Evolutionary conservation across 352 stramenopile species (phyloP).

Genomic region (Phytophthora colocasiae): DNA sequence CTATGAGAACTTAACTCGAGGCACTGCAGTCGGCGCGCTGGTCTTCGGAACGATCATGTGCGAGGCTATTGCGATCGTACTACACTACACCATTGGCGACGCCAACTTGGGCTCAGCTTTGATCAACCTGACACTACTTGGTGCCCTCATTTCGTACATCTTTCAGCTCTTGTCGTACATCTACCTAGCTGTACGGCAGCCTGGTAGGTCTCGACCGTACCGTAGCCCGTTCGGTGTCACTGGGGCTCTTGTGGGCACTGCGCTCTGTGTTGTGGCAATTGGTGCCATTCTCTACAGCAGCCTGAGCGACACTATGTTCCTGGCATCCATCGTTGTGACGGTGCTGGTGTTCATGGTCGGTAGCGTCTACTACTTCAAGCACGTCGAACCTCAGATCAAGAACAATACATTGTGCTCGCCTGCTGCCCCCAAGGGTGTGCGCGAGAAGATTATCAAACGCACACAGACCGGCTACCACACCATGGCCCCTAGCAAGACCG

Average conservation of each 20-base stretch:
- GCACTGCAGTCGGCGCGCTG: conserved; percentile 49
- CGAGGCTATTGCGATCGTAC: conserved; percentile 48
- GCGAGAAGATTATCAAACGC: conserved; percentile 39
- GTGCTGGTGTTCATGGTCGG: conserved; percentile 56
- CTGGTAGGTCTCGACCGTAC: conserved; percentile 58
- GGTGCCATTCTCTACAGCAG: conserved; percentile 69
- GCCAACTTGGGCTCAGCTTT: conserved; percentile 61
- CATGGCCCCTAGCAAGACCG: conserved; percentile 18
- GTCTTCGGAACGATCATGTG: conserved; percentile 50
- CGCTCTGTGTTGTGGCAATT: conserved; percentile 54
- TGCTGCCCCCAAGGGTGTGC: conserved; percentile 30
- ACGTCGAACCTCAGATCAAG: conserved; percentile 39
- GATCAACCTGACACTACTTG: conserved; percentile 40
- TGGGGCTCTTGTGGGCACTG: conserved; percentile 53
- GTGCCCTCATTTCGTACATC: conserved; percentile 69
- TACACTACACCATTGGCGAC: conserved; percentile 74
- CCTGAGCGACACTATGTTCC: conserved; percentile 55
- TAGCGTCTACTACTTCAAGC: conserved; percentile 52
- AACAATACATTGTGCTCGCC: conserved; percentile 26
- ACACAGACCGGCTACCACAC: conserved; percentile 18
- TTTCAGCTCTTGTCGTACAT: conserved; percentile 77
- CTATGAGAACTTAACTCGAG: conserved; percentile 43
- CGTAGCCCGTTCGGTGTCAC: conserved; percentile 63
- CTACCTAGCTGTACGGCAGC: conserved; percentile 49
- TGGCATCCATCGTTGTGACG: conserved; percentile 62